phyloP scores from a whole-genome alignment of 331 rosid species.

The Spiraea crenata region DNA sequence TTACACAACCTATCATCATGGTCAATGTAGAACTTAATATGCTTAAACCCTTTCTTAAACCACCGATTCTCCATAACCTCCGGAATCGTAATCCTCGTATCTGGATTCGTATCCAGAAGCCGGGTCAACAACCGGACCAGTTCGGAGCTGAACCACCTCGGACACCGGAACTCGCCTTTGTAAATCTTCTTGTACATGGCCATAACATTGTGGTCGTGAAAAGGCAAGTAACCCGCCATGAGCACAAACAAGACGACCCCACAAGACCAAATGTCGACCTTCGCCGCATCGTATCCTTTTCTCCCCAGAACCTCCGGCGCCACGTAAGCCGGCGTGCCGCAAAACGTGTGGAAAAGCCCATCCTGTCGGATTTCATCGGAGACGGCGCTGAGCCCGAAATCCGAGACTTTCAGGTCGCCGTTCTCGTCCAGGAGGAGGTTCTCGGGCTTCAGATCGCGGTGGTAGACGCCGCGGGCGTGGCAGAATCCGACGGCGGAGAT shows the following conservation, averaged over 20 bases:
- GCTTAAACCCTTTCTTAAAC: conserved; percentile 60
- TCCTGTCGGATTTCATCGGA: conserved; percentile 48
- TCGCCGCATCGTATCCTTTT: conserved; percentile 46
- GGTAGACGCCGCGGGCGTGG: conserved; percentile 73
- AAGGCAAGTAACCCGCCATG: conserved; percentile 52
- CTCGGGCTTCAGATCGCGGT: conserved; percentile 79
- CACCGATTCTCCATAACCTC: conserved; percentile 53
- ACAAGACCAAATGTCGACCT: conserved; percentile 54
- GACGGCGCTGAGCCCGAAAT: conserved; percentile 47
- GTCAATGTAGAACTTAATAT: conserved; percentile 45
- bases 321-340: conserved; percentile 51
- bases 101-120: conserved; percentile 43
- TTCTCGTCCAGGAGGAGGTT: conserved; percentile 64
- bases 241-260: conserved; percentile 47
- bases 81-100: conserved; percentile 39
- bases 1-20: conserved; percentile 41
- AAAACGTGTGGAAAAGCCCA: conserved; percentile 51
- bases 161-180: conserved; percentile 50
- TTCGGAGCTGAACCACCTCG: conserved; percentile 50
- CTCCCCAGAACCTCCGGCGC: conserved; percentile 52
- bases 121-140: conserved; percentile 30
- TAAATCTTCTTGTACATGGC: conserved; percentile 49
- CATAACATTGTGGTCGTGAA: conserved; percentile 45
- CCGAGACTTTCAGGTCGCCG: conserved; percentile 64
- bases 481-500: conserved; percentile 69